Evolutionary conservation across 441 rosid species (phyloP).

Genomic region (Populus hybrid): DNA sequence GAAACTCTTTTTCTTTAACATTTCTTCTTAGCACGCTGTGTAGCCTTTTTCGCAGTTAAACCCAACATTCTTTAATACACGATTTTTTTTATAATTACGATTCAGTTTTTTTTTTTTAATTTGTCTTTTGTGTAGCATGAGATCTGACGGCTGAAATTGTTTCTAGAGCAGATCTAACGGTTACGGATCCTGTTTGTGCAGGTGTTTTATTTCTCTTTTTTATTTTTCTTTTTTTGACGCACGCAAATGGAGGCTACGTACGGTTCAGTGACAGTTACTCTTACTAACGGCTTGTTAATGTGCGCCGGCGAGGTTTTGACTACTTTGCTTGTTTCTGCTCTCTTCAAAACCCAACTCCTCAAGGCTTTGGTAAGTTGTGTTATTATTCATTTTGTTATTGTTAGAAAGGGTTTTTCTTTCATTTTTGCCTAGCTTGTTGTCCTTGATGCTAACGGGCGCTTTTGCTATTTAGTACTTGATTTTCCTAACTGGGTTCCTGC

Average conservation of each 20-base stretch:
- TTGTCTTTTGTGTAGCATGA: background rate
- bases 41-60: background rate
- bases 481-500: background rate
- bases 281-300: conserved; percentile 35
- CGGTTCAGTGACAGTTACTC: conserved; percentile 31
- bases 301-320: conserved; percentile 49
- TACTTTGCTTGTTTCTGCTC: conserved; percentile 37
- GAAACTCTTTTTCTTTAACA: background rate
- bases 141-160: conserved; percentile 29
- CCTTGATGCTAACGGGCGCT: conserved; percentile 4
- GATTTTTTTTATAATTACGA: background rate
- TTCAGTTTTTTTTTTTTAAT: background rate
- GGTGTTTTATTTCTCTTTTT: background rate
- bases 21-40: background rate
- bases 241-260: conserved; percentile 33
- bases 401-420: background rate
- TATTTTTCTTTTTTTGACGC: background rate
- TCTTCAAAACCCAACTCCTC: conserved; percentile 33
- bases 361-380: conserved; percentile 31
- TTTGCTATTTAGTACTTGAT: background rate
- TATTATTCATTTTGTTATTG: background rate
- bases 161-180: conserved; percentile 34
- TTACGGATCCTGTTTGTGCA: conserved; percentile 14
- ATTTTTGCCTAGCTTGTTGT: background rate
- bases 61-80: background rate